These are phyloP conservation scores for Coemansia sp. DNA, from an alignment of 192 early-diverging fungal genomes.

Conservation along the genomic window DNA sequence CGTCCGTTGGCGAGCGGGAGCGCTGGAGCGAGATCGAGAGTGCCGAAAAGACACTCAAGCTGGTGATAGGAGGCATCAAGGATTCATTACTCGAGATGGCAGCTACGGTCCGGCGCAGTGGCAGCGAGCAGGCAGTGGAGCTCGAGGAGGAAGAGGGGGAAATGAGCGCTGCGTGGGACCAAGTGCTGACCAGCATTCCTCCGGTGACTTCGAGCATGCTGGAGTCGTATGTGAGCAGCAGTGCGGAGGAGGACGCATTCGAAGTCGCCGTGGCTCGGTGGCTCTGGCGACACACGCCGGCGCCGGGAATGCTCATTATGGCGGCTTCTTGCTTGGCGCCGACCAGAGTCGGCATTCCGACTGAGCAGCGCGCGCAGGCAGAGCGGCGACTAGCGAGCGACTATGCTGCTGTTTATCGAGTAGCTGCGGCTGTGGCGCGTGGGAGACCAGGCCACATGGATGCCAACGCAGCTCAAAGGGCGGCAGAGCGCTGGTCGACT, in stretches of 20 bases:
- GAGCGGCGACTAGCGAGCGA: conserved; percentile 39
- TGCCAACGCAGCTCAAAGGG: neutral
- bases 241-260: neutral
- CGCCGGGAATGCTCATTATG: conserved; percentile 43
- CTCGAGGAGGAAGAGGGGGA: conserved; percentile 23
- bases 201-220: conserved; percentile 15
- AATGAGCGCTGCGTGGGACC: conserved; percentile 47
- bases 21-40: conserved; percentile 44
- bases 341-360: conserved; percentile 25
- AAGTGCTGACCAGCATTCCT: conserved; percentile 40
- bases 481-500: conserved; percentile 24
- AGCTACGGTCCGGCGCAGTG: neutral
- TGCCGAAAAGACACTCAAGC: conserved; percentile 50
- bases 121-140: neutral
- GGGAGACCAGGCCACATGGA: neutral
- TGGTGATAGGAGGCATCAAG: conserved; percentile 46
- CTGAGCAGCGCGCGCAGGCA: conserved; percentile 21
- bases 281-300: conserved; percentile 43
- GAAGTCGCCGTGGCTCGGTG: conserved; percentile 11
- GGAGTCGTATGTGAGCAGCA: neutral
- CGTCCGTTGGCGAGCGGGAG: conserved; percentile 4
- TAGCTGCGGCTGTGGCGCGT: neutral
- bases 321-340: conserved; percentile 45
- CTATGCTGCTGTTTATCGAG: conserved; percentile 15
- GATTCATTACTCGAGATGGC: conserved; percentile 22